Conservation (phyloP, 305 asterid genomes). For the Stenogyne calaminthoides region DNA sequence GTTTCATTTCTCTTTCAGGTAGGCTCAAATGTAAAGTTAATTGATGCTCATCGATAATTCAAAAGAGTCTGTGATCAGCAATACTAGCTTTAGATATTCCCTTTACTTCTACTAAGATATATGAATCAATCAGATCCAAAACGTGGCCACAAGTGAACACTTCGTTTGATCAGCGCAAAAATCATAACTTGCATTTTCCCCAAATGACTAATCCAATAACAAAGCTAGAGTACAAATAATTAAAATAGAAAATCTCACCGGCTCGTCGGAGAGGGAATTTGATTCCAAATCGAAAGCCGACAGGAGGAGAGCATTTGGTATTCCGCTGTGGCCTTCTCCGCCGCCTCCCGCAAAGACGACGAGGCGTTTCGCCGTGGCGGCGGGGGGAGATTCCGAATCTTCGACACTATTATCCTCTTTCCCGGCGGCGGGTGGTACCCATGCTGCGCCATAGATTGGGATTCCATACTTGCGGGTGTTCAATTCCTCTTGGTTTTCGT, state of each 20-base stretch:
- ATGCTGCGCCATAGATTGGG: slow-evolving; percentile 87
- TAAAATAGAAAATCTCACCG: slow-evolving; percentile 49
- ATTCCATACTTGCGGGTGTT: slow-evolving; percentile 72
- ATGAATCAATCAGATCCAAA: slow-evolving; percentile 17
- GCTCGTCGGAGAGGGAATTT: slow-evolving; percentile 69
- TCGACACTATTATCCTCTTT: slow-evolving; percentile 30
- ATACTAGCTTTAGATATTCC: neutral
- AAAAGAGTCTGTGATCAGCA: neutral
- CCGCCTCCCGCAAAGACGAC: slow-evolving; percentile 92
- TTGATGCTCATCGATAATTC: neutral
- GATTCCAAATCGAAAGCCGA: slow-evolving; percentile 56
- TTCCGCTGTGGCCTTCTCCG: slow-evolving; percentile 91
- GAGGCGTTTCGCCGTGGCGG: slow-evolving; percentile 33
- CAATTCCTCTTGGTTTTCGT: slow-evolving; percentile 29
- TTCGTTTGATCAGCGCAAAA: slow-evolving; percentile 12
- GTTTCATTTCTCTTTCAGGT: neutral
- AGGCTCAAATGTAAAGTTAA: neutral
- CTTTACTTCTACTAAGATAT: neutral
- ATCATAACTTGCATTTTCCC: neutral
- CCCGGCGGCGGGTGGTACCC: slow-evolving; percentile 59
- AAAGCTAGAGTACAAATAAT: neutral
- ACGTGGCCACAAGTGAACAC: neutral
- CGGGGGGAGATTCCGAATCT: slow-evolving; percentile 38
- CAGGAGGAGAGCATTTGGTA: slow-evolving; percentile 73
- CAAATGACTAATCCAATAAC: slow-evolving; percentile 21